A percentile compares a stretch with the other conserved stretches of the same genome.
Evolutionary conservation across 306 rosid genomes (phyloP).

Genomic region (Erythrophleum fordii): DNA sequence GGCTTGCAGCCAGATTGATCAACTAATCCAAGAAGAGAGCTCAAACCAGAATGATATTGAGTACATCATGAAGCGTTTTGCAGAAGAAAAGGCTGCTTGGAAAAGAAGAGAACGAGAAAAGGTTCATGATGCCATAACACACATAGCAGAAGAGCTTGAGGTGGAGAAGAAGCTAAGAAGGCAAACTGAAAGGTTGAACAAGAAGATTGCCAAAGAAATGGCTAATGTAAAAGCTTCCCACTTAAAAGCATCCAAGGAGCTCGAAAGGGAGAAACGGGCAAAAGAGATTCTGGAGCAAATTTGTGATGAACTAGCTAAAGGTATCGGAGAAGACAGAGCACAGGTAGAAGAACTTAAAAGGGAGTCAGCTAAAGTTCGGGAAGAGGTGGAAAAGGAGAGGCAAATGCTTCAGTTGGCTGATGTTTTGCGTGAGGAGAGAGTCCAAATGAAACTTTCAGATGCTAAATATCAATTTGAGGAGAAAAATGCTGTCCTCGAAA

Average conservation of each 20-base stretch:
- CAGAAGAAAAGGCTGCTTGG: conserved; percentile 83
- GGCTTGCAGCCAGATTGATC: conserved; percentile 63
- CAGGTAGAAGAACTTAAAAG: conserved; percentile 80
- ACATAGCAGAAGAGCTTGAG: conserved; percentile 67
- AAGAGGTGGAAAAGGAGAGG: conserved; percentile 90
- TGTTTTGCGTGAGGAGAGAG: conserved; percentile 87
- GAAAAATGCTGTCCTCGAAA: conserved; percentile 78
- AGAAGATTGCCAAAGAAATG: conserved; percentile 79
- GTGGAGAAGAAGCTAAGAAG: conserved; percentile 83
- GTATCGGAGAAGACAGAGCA: conserved; percentile 84
- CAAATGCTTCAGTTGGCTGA: conserved; percentile 95
- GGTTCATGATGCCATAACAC: conserved; percentile 57
- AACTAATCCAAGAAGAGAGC: conserved; percentile 57
- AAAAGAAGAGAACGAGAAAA: conserved; percentile 71
- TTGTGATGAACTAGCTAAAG: conserved; percentile 80
- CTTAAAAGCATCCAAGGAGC: conserved; percentile 62
- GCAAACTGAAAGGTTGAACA: conserved; percentile 80
- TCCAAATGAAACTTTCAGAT: conserved; percentile 96
- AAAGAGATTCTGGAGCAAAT: conserved; percentile 83
- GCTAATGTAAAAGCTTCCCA: conserved; percentile 61
- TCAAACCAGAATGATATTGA: conserved; percentile 57
- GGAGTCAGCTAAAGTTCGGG: conserved; percentile 72
- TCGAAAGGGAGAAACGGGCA: conserved; percentile 82
- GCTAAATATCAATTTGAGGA: conserved; percentile 91
- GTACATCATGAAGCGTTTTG: conserved; percentile 58